Evolutionary conservation across 495 filamentous ascomycete species (phyloP).

Genomic region (Friedmanniomyces endolithicus): DNA sequence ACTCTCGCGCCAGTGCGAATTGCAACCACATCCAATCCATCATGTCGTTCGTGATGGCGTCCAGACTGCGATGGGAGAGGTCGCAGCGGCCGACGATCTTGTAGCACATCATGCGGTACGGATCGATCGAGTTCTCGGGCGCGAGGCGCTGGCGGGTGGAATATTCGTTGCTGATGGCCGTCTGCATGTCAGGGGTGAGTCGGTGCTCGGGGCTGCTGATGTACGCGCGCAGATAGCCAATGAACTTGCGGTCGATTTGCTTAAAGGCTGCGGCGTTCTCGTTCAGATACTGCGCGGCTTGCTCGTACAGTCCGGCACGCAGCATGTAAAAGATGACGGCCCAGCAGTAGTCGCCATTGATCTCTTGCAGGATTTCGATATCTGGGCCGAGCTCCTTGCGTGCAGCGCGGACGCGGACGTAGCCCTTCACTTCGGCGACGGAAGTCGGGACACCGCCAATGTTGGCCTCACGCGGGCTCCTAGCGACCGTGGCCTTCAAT

Average conservation of each 20-base stretch:
- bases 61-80: slow-evolving; percentile 61
- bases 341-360: slow-evolving; percentile 81
- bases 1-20: slow-evolving; percentile 80
- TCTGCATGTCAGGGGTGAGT: slow-evolving; percentile 62
- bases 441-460: slow-evolving; percentile 78
- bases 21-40: slow-evolving; percentile 98
- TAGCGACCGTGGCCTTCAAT: slow-evolving; percentile 60
- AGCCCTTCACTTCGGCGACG: slow-evolving; percentile 82
- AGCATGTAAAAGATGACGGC: slow-evolving; percentile 87
- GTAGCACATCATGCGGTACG: slow-evolving; percentile 94
- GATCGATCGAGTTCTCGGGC: slow-evolving; percentile 78
- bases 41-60: slow-evolving; percentile 65
- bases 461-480: slow-evolving; percentile 77
- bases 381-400: slow-evolving; percentile 72
- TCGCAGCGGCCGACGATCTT: slow-evolving; percentile 95
- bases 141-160: slow-evolving; percentile 70
- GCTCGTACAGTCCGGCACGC: slow-evolving; percentile 66
- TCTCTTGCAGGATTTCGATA: slow-evolving; percentile 54
- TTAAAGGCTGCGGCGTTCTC: slow-evolving; percentile 65
- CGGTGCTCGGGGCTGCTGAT: slow-evolving; percentile 56
- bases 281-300: slow-evolving; percentile 76
- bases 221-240: slow-evolving; percentile 76
- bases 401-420: slow-evolving; percentile 61
- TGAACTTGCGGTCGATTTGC: slow-evolving; percentile 79
- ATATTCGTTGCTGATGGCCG: slow-evolving; percentile 79